These are phyloP conservation scores for Blastobotrys illinoisensis DNA, from an alignment of 1,139 yeast genomes.

Conservation along the genomic window DNA sequence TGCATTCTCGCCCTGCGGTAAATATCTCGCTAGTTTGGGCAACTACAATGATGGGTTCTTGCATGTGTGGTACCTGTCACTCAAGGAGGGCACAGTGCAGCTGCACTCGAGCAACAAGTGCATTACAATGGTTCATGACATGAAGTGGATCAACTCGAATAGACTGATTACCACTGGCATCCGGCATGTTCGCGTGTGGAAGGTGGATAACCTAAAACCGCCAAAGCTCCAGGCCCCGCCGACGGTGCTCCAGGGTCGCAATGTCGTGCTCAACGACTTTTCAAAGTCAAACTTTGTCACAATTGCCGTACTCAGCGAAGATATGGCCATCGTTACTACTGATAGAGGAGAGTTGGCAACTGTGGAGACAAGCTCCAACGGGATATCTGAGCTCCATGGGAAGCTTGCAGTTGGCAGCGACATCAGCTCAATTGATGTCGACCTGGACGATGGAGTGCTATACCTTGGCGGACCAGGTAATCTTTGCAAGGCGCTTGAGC, in stretches of 20 bases:
- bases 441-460: conserved; percentile 16
- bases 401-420: conserved; percentile 13
- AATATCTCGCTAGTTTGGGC: conserved; percentile 53
- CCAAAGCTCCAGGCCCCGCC: conserved; percentile 22
- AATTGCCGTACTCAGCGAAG: conserved; percentile 33
- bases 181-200: conserved; percentile 59
- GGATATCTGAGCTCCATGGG: not conserved
- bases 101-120: conserved; percentile 51
- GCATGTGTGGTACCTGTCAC: conserved; percentile 49
- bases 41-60: conserved; percentile 59
- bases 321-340: conserved; percentile 39
- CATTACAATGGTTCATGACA: conserved; percentile 49
- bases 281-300: conserved; percentile 46
- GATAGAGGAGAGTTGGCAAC: conserved; percentile 39
- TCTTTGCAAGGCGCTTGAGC: not conserved
- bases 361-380: conserved; percentile 14
- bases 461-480: not conserved
- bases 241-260: conserved; percentile 49
- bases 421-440: conserved; percentile 21
- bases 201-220: conserved; percentile 24
- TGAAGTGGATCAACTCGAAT: conserved; percentile 50
- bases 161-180: conserved; percentile 50
- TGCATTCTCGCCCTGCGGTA: conserved; percentile 55
- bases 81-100: conserved; percentile 22
- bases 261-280: conserved; percentile 47